Evolutionary conservation across 345 rosid species (phyloP).

Genomic region (Euphorbia lathyris): DNA sequence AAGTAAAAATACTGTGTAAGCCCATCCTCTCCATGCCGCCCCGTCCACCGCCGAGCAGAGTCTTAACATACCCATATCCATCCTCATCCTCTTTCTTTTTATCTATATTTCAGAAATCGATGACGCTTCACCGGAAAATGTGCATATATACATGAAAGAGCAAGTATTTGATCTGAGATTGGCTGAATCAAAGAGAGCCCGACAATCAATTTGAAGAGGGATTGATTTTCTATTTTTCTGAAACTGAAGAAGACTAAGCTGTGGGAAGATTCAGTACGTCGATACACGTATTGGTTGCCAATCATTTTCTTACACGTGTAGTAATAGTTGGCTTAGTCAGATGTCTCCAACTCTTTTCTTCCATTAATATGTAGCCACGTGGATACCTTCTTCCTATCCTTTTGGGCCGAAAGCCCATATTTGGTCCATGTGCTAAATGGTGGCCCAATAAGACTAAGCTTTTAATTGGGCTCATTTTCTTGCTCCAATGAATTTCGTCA

Average conservation of each 20-base stretch:
- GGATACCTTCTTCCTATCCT: background rate
- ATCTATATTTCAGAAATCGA: background rate
- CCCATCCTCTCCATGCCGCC: conserved; percentile 74
- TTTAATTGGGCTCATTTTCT: background rate
- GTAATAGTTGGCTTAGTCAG: background rate
- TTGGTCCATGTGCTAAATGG: background rate
- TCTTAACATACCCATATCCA: conserved; percentile 37
- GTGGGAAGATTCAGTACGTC: conserved; percentile 22
- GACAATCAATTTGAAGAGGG: background rate
- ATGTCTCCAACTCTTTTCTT: too few relatives aligned
- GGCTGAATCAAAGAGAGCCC: background rate
- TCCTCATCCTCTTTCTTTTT: background rate
- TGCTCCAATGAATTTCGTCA: too few relatives aligned
- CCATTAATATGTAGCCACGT: conserved; percentile 30
- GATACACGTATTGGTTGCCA: conserved; percentile 52
- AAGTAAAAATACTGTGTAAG: conserved; percentile 53
- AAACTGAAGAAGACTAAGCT: background rate
- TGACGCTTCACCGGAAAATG: background rate
- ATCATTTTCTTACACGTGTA: conserved; percentile 43
- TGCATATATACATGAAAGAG: background rate
- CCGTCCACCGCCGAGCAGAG: conserved; percentile 46
- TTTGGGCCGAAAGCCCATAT: background rate
- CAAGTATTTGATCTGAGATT: background rate
- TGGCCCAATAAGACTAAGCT: background rate
- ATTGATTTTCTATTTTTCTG: background rate